Evolutionary conservation across 2,329 filamentous ascomycete species (phyloP), one percentile per base, ranked within the genome.

Genomic region (Xylaria sp.): DNA sequence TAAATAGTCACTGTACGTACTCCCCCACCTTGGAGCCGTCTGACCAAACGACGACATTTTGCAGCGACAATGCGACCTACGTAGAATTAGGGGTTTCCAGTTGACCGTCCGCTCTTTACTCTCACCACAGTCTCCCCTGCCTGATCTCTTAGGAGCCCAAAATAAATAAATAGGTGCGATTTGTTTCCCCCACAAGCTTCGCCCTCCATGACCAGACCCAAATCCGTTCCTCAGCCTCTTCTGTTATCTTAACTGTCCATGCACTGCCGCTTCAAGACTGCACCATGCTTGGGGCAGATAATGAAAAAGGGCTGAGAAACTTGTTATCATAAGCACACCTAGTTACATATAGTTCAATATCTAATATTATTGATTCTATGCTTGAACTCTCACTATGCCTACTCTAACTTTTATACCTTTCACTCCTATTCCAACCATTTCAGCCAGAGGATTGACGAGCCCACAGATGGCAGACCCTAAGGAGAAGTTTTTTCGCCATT

Each of bases 401-500:
- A 31, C 56, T 17, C 67, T 67, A 59, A 68, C 70, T 44, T 75
- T 75, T 66, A 75, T 75, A 29, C 73, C 73, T 22, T 74, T 75
- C 51, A 67, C 66, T 5, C 67, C 67, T 11, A 71, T 45, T 44
- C 66, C 70, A 53, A 29, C 71, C 53, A 54, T 67, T 38, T 65
- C 68, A n/a, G 59, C 66, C 17, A 72, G 69, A 59, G 71, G 69
- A 67, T 72, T 72, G 50, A 68, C 69, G 15, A 69, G 65, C 17
- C 73, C 71, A 63, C 76, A 75, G 53, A 81, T 81, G 79, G 75
- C 77, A 67, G 83, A 86, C 65, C 80, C 88, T 64, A 96, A 94
- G 72, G 90, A 95, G 75, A 88, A 88, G 42, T 97, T 97, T 82
- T 94, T 95, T 78, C 88, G 89, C 73, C 91, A 93, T 76, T 97